These are phyloP conservation scores for Paxillus ammoniavirescens DNA, from an alignment of 768 basidiomycete species.

Conservation along the genomic window DNA sequence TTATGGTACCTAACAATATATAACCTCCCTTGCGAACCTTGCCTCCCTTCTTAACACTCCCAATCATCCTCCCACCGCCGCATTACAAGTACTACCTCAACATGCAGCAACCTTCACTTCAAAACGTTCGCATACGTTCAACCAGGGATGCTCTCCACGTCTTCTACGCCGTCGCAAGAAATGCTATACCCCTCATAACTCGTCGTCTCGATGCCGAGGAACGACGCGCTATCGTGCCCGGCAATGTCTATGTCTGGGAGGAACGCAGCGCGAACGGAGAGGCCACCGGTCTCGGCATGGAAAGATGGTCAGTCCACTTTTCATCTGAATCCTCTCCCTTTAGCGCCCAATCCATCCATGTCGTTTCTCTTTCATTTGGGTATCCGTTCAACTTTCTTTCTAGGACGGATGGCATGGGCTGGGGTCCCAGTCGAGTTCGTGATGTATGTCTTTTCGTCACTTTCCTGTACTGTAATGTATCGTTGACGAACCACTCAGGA, in stretches of 20 bases:
- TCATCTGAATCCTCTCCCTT: neutral
- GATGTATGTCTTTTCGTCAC: constrained; percentile 23
- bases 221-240: constrained; percentile 66
- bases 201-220: constrained; percentile 83
- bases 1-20: constrained; percentile 33
- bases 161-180: constrained; percentile 72
- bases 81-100: constrained; percentile 14
- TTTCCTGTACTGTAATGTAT: neutral
- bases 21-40: constrained; percentile 30
- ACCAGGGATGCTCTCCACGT: constrained; percentile 80
- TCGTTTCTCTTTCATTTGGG: neutral
- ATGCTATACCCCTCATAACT: constrained; percentile 70
- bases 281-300: constrained; percentile 80
- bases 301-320: constrained; percentile 58
- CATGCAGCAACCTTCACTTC: constrained; percentile 78
- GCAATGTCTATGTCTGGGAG: constrained; percentile 88
- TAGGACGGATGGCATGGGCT: constrained; percentile 72
- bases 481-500: constrained; percentile 34
- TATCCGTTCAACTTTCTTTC: neutral
- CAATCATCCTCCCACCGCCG: constrained; percentile 22
- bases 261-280: constrained; percentile 84
- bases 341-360: neutral
- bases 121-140: constrained; percentile 73
- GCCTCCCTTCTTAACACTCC: constrained; percentile 25
- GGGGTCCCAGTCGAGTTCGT: constrained; percentile 80